Evolutionary conservation across 23 red algal species (phyloP), one percentile per base, ranked within the genome.

Genomic region (Agarophyton chilense): DNA sequence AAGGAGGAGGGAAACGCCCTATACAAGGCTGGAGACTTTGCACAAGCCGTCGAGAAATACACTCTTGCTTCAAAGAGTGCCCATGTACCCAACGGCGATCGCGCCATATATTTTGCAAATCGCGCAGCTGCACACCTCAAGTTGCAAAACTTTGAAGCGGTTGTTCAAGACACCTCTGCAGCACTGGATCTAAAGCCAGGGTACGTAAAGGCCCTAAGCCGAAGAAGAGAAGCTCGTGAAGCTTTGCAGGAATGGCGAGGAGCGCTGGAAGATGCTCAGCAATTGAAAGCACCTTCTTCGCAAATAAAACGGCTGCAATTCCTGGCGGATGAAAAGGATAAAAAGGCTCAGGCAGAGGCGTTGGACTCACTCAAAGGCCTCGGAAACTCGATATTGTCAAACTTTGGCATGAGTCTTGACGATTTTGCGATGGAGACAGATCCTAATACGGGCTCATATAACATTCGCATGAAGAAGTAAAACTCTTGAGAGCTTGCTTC

Each of bases 361-460:
- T 52, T 98, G 60, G 62, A 89, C 22, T 66, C 87, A 17, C 71
- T 98, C 22, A 98, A 98, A 73, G 95, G 89, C 45, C 81, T 98
- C 24, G 95, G 95, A 1, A 94, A 98, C 83, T 94, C 91, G 11
- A 72, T 98, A 1, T 57, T 98, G 34, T 79, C 76, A 13, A 84
- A 90, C 60, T 98, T 98, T 66, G 95, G 95, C 32, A 77, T 98
- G 53, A 93, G 88, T 44, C 66, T 94, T 32, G 91, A 98, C 35
- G 93, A 98, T 76, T 94, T 98, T 73, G 56, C 88, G 11, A 44
- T 93, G 39, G 62, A 93, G 14, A 82, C 85, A 66, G 90, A 93
- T 49, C 79, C 79, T 8, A 24, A 60, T 0, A 86, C 90, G 0
- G 90, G 90, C 45, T 72, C 56, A 10, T 93, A 93, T 63, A 85